A percentile compares a stretch with the other conserved stretches of the same genome.
These are phyloP conservation scores for Amauroascus niger DNA, from an alignment of 2,329 filamentous ascomycete genomes.

Conservation along the genomic window DNA sequence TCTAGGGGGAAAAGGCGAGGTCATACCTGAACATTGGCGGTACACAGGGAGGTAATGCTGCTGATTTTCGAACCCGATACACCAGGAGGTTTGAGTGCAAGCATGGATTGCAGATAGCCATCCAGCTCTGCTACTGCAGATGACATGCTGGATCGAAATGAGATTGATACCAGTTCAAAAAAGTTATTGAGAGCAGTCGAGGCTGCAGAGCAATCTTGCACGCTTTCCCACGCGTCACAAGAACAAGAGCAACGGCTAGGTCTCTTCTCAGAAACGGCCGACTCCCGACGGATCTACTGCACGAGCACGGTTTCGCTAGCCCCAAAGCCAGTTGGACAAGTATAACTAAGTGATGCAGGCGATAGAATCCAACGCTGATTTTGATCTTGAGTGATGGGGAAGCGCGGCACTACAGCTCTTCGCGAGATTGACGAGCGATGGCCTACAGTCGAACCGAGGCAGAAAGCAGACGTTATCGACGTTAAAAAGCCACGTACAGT, in stretches of 20 bases:
- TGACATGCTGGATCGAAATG: constrained; percentile 47
- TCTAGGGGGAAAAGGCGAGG: constrained; percentile 13
- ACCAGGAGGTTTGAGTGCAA: constrained; percentile 80
- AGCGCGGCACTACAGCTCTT: constrained; percentile 11
- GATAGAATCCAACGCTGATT: constrained; percentile 3
- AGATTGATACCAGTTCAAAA: constrained; percentile 5
- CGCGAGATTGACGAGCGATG: constrained; percentile 6
- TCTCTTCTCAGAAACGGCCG: not conserved
- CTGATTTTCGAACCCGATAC: constrained; percentile 88
- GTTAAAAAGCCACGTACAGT: constrained; percentile 5
- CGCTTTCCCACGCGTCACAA: not conserved
- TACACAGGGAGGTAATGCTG: constrained; percentile 76
- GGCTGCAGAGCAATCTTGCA: not conserved
- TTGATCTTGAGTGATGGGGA: constrained; percentile 4
- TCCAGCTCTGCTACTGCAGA: constrained; percentile 87
- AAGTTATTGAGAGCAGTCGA: not conserved
- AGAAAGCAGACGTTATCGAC: constrained; percentile 1
- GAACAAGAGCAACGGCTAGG: not conserved
- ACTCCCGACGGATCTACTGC: constrained; percentile 7
- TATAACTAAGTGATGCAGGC: constrained; percentile 10
- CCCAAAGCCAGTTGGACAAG: not conserved
- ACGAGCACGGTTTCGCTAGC: not conserved
- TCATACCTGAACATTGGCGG: constrained; percentile 80
- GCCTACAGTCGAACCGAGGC: constrained; percentile 10
- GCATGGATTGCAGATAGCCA: constrained; percentile 81